phyloP scores from a whole-genome alignment of 1,284 basidiomycete genomes.

The Malassezia japonica region DNA sequence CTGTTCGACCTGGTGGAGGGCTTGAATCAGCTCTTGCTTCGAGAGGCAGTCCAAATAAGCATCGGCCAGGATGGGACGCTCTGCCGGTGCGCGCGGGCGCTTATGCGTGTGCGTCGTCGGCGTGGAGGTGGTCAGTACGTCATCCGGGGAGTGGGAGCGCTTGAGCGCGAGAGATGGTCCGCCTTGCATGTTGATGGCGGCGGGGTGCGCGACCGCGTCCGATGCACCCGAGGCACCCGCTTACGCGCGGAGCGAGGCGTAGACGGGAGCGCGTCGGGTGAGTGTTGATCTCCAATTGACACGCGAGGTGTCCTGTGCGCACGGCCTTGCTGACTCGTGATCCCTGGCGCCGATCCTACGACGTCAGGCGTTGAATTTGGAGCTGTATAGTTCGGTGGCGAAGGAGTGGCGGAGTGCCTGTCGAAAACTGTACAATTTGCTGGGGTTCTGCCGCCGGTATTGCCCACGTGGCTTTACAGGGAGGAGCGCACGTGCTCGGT shows the following conservation, averaged over 20 bases:
- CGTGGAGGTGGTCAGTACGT: slow-evolving; percentile 3
- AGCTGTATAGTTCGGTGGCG: slow-evolving; percentile 19
- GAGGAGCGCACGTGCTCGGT: neutral
- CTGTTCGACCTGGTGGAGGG: slow-evolving; percentile 11
- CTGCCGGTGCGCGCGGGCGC: slow-evolving; percentile 1
- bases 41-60: slow-evolving; percentile 8
- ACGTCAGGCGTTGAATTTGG: slow-evolving; percentile 8
- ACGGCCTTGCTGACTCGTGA: neutral
- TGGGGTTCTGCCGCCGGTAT: neutral
- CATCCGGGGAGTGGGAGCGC: slow-evolving; percentile 16
- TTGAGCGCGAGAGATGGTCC: slow-evolving; percentile 4
- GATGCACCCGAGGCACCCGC: neutral
- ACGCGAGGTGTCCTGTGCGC: slow-evolving; percentile 14
- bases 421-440: slow-evolving; percentile 17
- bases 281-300: neutral
- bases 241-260: neutral
- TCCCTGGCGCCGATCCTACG: slow-evolving; percentile 4
- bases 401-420: neutral
- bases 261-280: neutral
- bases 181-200: neutral
- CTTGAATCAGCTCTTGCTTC: neutral
- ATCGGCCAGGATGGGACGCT: slow-evolving; percentile 5
- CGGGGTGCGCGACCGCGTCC: too few relatives aligned
- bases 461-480: neutral
- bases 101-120: neutral